A percentile compares a stretch with the other conserved stretches of the same genome.
Evolutionary conservation across 805 yeast species (phyloP).

Genomic region (Myxozyma kluyveri): DNA sequence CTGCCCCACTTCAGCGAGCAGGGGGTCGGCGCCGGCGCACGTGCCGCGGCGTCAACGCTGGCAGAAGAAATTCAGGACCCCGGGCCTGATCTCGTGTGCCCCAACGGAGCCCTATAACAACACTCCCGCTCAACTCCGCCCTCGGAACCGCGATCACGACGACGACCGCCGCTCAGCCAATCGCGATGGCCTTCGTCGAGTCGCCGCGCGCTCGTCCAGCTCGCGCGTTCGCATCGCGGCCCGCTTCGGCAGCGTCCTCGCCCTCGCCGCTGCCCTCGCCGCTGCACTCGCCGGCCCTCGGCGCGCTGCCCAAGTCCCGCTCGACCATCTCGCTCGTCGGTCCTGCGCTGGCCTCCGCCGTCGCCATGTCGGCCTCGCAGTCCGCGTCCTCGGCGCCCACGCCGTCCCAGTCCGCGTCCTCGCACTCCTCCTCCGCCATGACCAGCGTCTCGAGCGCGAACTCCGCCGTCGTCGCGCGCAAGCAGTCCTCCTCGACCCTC

Average conservation of each 20-base stretch:
- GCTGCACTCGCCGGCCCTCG: not conserved
- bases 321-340: not conserved
- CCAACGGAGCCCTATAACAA: no score
- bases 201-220: no score
- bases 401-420: not conserved
- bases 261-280: not conserved
- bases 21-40: no score
- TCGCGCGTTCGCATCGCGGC: no score
- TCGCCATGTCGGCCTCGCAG: constrained; percentile 12
- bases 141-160: no score
- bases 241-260: not conserved
- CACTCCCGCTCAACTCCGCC: no score
- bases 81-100: no score
- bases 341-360: not conserved
- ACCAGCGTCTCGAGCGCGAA: constrained; percentile 15
- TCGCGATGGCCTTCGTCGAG: no score
- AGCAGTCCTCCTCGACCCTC: not conserved
- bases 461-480: constrained; percentile 2
- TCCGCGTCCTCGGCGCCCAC: constrained; percentile 14
- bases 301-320: constrained; percentile 1
- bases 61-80: no score
- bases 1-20: no score
- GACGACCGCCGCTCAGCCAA: no score
- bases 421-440: constrained; percentile 1
- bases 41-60: no score